phyloP scores from a whole-genome alignment of 2,329 filamentous ascomycete species.

The Cordyceps farinosa region DNA sequence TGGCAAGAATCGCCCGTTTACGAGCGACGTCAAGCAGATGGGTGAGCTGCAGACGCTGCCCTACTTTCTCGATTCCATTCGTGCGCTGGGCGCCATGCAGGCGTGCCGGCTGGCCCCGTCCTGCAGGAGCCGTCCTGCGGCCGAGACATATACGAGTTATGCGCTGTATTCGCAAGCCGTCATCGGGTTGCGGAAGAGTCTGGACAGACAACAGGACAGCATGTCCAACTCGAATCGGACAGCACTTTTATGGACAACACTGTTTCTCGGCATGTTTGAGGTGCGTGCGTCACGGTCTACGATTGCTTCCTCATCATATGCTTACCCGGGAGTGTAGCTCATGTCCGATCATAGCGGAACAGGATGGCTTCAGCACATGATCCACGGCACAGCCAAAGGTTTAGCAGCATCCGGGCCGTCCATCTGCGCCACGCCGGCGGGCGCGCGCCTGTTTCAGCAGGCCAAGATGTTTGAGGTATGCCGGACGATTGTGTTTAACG shows the following conservation, averaged over 20 bases:
- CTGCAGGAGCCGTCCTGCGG: conserved; percentile 3
- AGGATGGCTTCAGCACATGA: conserved; percentile 34
- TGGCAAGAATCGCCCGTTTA: neutral
- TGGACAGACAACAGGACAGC: conserved; percentile 20
- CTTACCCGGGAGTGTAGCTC: conserved; percentile 23
- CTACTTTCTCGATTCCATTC: conserved; percentile 28
- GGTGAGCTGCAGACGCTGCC: conserved; percentile 15
- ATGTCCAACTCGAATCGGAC: conserved; percentile 19
- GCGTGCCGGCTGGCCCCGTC: conserved; percentile 22
- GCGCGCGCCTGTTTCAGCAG: conserved; percentile 29
- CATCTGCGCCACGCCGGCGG: conserved; percentile 23
- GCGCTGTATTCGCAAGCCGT: conserved; percentile 29
- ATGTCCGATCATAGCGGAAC: conserved; percentile 31
- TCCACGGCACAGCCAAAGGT: conserved; percentile 32
- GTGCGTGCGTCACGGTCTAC: conserved; percentile 20
- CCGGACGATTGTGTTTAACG: conserved; percentile 31
- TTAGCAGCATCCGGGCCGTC: conserved; percentile 29
- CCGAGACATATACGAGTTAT: conserved; percentile 19
- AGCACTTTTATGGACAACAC: conserved; percentile 30
- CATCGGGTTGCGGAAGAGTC: conserved; percentile 19
- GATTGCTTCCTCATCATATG: rapidly evolving
- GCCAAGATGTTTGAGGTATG: conserved; percentile 32
- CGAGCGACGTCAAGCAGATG: conserved; percentile 25
- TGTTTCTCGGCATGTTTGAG: conserved; percentile 34
- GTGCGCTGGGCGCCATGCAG: conserved; percentile 32